Evolutionary conservation across 2,329 filamentous ascomycete species (phyloP).

Genomic region (Scytalidium lignicola): DNA sequence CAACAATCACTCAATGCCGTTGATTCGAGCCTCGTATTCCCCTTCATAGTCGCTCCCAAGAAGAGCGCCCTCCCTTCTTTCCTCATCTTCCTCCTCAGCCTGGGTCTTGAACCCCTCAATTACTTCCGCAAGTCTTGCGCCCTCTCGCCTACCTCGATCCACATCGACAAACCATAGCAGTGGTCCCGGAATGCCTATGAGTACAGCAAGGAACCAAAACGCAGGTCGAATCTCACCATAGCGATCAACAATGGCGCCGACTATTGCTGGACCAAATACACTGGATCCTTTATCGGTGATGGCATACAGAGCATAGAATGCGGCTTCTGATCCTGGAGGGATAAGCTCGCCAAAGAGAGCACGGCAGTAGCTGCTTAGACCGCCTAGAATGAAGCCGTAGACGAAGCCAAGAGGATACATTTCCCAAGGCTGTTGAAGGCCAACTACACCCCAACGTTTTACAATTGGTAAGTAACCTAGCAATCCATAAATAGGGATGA

Average conservation of each 20-base stretch:
- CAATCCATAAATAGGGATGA: conserved; percentile 89
- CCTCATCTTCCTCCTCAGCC: conserved; percentile 1
- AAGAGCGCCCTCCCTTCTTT: not conserved
- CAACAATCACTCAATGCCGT: not conserved
- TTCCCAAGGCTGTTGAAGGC: conserved; percentile 91
- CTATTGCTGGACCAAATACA: conserved; percentile 89
- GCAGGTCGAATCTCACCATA: conserved; percentile 78
- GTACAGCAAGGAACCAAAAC: conserved; percentile 82
- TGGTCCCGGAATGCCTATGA: conserved; percentile 82
- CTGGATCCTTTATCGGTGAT: conserved; percentile 97
- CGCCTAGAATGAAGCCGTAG: conserved; percentile 92
- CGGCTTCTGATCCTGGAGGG: conserved; percentile 87
- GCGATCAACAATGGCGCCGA: conserved; percentile 84
- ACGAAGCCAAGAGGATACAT: conserved; percentile 91
- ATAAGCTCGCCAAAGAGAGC: conserved; percentile 91
- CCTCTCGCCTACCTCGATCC: conserved; percentile 68
- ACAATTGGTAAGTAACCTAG: conserved; percentile 82
- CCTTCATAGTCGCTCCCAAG: conserved; percentile 1
- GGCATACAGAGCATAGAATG: conserved; percentile 94
- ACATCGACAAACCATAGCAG: conserved; percentile 83
- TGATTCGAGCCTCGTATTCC: conserved; percentile 2
- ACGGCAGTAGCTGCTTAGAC: conserved; percentile 84
- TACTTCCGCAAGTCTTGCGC: conserved; percentile 55
- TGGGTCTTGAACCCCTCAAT: conserved; percentile 47
- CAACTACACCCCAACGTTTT: conserved; percentile 66